Evolutionary conservation across 257 asterid species (phyloP).

Genomic region (Primulina eburnea): DNA sequence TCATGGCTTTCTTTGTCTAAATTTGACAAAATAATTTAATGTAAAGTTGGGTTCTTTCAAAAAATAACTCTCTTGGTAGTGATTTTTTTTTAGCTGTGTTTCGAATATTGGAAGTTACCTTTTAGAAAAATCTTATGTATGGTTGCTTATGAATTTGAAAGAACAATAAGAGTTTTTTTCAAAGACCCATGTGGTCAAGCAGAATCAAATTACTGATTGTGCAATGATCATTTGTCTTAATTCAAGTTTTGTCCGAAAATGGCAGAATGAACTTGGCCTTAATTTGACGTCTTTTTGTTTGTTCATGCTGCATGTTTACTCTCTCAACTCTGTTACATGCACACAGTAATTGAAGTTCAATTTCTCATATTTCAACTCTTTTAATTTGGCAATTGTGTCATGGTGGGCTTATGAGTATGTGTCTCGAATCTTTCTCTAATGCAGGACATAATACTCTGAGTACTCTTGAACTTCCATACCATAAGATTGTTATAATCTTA

Average conservation of each 20-base stretch:
- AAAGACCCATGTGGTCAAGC: neutral
- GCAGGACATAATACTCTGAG: too few species aligned
- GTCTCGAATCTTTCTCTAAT: too few species aligned
- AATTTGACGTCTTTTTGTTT: slow-evolving; percentile 3
- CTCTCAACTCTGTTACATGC: slow-evolving; percentile 43
- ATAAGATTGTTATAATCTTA: slow-evolving; percentile 49
- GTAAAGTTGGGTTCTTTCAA: too few species aligned
- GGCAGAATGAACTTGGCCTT: neutral
- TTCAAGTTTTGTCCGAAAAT: neutral
- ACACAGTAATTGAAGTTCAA: slow-evolving; percentile 35
- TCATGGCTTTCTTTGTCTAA: too few species aligned
- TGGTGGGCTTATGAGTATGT: neutral
- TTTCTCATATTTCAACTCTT: neutral
- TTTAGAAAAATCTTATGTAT: too few species aligned
- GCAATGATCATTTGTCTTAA: neutral
- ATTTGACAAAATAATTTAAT: too few species aligned
- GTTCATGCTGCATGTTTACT: slow-evolving; percentile 40
- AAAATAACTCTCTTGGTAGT: too few species aligned
- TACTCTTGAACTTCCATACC: too few species aligned
- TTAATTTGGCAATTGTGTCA: neutral
- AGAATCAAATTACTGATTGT: neutral
- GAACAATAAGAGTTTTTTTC: neutral
- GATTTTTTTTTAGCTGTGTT: too few species aligned
- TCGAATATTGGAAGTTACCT: too few species aligned
- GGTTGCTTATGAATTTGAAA: neutral